These are phyloP conservation scores for Dendrostoma leiphaemia DNA, from an alignment of 2,329 filamentous ascomycete genomes.

Conservation along the genomic window DNA sequence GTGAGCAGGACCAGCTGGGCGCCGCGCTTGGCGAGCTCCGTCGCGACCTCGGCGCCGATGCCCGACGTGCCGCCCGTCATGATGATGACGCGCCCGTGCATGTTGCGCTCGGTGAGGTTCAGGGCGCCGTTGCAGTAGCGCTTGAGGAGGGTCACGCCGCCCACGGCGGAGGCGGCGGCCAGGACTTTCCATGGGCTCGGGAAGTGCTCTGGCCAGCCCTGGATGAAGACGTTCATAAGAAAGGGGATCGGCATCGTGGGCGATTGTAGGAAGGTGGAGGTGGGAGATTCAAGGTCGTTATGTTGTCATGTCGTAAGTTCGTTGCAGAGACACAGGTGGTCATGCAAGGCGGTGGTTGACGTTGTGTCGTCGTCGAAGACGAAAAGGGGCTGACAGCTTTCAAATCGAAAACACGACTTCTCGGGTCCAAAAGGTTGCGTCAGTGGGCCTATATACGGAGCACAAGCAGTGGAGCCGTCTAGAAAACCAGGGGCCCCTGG, in stretches of 20 bases:
- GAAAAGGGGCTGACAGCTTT: conserved; percentile 6
- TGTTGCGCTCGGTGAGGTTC: conserved; percentile 74
- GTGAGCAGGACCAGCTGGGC: conserved; percentile 91
- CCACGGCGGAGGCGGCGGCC: conserved; percentile 35
- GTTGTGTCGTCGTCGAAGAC: background rate
- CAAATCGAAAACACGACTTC: conserved; percentile 9
- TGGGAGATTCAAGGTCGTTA: conserved; percentile 1
- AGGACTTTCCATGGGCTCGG: conserved; percentile 41
- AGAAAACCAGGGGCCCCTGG: background rate
- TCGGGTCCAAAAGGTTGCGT: conserved; percentile 8
- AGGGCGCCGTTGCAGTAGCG: conserved; percentile 72
- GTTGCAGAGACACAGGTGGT: too few relatives aligned
- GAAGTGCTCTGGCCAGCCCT: conserved; percentile 51
- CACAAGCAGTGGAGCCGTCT: background rate
- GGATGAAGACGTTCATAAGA: conserved; percentile 41
- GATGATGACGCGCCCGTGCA: conserved; percentile 93
- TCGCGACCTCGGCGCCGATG: conserved; percentile 75
- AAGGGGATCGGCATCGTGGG: conserved; percentile 52
- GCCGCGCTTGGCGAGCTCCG: conserved; percentile 74
- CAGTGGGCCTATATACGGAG: conserved; percentile 8
- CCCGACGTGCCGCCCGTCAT: conserved; percentile 94
- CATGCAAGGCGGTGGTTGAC: background rate
- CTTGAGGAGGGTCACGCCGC: conserved; percentile 55
- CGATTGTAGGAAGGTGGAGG: conserved; percentile 11
- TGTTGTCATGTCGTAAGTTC: conserved; percentile 18